Percentiles rank a stretch among this genome's conserved stretches.
Conservation (phyloP, 1,139 yeast species). For the Saccharomyces pastorianus region DNA sequence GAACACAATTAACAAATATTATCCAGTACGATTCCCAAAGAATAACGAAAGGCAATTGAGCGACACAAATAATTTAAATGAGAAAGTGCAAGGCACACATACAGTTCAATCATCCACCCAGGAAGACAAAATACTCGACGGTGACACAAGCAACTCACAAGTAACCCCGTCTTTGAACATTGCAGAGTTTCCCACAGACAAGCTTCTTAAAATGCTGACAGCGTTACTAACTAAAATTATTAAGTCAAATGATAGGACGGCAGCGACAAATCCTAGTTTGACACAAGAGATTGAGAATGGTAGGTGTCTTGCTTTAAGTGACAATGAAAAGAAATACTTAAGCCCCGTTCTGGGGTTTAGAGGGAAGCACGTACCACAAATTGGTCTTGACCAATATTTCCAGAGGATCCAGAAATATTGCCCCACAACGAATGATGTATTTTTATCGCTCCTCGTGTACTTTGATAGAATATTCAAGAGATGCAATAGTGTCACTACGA, state of each 20-base stretch:
- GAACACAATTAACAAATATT: background rate
- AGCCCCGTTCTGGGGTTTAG: slow-evolving; percentile 70
- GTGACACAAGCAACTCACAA: background rate
- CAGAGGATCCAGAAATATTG: slow-evolving; percentile 89
- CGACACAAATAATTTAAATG: background rate
- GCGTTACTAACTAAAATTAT: slow-evolving; percentile 76
- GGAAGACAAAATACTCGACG: background rate
- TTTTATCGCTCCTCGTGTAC: slow-evolving; percentile 78
- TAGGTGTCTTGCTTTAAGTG: background rate
- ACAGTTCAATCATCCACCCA: background rate
- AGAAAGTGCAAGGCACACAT: background rate
- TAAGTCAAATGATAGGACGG: slow-evolving; percentile 65
- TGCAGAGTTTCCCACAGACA: slow-evolving; percentile 75
- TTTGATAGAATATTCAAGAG: slow-evolving; percentile 89
- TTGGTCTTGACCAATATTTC: slow-evolving; percentile 79
- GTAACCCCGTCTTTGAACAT: slow-evolving; percentile 44
- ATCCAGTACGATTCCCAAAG: background rate
- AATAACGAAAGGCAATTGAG: background rate
- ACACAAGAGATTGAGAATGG: background rate
- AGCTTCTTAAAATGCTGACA: slow-evolving; percentile 72
- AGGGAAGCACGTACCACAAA: slow-evolving; percentile 93
- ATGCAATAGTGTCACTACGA: slow-evolving; percentile 42
- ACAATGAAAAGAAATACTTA: slow-evolving; percentile 9
- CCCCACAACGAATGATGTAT: slow-evolving; percentile 95
- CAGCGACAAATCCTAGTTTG: background rate